Evolutionary conservation across 2,329 filamentous ascomycete genomes (phyloP).

Genomic region (Daldinia eschscholtzii): DNA sequence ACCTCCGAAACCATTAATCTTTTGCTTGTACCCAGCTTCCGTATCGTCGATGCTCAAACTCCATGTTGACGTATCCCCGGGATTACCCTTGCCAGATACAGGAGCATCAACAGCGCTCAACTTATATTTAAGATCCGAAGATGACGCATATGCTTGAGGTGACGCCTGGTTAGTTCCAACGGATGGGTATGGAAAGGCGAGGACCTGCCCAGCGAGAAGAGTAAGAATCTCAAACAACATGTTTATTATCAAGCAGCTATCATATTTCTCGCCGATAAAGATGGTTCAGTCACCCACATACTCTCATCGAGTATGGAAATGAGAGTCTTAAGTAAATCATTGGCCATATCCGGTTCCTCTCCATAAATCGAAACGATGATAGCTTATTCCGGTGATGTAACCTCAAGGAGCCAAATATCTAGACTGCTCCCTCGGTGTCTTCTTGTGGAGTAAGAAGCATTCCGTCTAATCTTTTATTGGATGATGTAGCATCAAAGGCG

Average conservation of each 20-base stretch:
- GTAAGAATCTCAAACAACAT: slow-evolving; percentile 41
- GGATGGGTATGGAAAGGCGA: slow-evolving; percentile 30
- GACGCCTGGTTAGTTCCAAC: slow-evolving; percentile 36
- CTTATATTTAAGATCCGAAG: slow-evolving; percentile 55
- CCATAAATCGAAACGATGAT: slow-evolving; percentile 23
- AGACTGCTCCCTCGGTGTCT: slow-evolving; percentile 14
- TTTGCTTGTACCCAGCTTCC: slow-evolving; percentile 55
- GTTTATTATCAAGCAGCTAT: slow-evolving; percentile 6
- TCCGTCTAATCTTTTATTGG: slow-evolving; percentile 19
- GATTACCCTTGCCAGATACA: slow-evolving; percentile 52
- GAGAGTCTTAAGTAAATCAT: slow-evolving; percentile 27
- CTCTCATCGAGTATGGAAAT: slow-evolving; percentile 9
- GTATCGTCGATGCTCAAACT: slow-evolving; percentile 57
- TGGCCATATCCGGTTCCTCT: slow-evolving; percentile 17
- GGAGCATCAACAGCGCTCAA: slow-evolving; percentile 53
- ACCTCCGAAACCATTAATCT: slow-evolving; percentile 58
- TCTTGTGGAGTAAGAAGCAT: slow-evolving; percentile 15
- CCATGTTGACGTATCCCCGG: slow-evolving; percentile 54
- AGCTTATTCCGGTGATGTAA: slow-evolving; percentile 29
- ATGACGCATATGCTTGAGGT: slow-evolving; percentile 53
- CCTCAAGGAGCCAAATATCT: slow-evolving; percentile 13
- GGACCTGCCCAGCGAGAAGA: slow-evolving; percentile 41
- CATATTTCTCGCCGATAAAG: not conserved
- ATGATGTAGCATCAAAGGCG: slow-evolving; percentile 16
- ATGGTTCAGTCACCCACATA: slow-evolving; percentile 10